Evolutionary conservation across 768 basidiomycete species (phyloP), one percentile per base, ranked within the genome.

Genomic region (Mrakia frigida): DNA sequence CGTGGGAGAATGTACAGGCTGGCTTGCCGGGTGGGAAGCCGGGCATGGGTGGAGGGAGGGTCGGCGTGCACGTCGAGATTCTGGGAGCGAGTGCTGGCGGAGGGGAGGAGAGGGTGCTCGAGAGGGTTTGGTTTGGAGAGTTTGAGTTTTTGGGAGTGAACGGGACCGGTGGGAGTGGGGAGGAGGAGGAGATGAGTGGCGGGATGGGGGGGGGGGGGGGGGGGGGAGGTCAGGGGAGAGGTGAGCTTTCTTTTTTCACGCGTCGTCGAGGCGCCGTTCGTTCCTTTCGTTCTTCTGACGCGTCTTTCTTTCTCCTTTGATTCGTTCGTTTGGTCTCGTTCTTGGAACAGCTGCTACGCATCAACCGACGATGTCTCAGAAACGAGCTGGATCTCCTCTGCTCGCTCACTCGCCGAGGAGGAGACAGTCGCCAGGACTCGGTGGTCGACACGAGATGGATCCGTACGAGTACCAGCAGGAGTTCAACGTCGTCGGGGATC

Each of bases 71-170:
- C 39, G 72, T 70, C 53, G 75, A 76, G 75, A 70, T 76, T 6
- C 43, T 76, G 4, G 53, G 75, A 1, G 65, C 61, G 39, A 28
- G 41, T 41, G 37, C 28, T 5, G 60, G 59, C 3, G 63, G 59
- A 41, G 35, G 39, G 33, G n/a, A 56, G 9, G 75, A 76, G 70
- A 25, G 41, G 23, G 75, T 76, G 13, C 31, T 76, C 13, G 69
- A 76, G 60, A 28, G 75, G 7, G 61, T 76, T 21, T 76, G 75
- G 75, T 76, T 72, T 41, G 75, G 75, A 25, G 71, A 71, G 28
- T 70, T 76, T 31, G 35, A 70, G 56, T 76, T 53, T 14, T 33
- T 41, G 18, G 63, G 67, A n/a, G 23, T 16, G 43, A 11, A 41
- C 11, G 39, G 39, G 11, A 21, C 5, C 16, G 1, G 18, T 14